These are phyloP conservation scores for Cicer judaicum DNA, from an alignment of 306 rosid species.

Conservation along the genomic window DNA sequence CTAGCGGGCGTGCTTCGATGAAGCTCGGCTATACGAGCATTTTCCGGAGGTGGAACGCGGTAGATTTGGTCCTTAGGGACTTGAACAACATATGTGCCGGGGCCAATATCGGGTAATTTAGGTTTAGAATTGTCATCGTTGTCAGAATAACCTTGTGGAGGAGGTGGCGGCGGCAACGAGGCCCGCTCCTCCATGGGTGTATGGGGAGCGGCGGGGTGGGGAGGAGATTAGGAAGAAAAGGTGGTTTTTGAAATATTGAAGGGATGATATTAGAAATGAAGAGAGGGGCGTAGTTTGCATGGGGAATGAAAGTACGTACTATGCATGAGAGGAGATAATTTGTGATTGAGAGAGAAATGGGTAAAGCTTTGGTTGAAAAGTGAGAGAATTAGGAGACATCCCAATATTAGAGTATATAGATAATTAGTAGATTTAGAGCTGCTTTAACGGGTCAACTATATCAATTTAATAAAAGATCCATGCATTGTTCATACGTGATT, in stretches of 20 bases:
- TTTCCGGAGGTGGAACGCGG: constrained; percentile 60
- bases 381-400: neutral
- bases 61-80: constrained; percentile 78
- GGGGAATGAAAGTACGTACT: constrained; percentile 29
- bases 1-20: neutral
- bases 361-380: constrained; percentile 19
- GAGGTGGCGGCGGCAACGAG: neutral
- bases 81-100: constrained; percentile 62
- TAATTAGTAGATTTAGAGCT: constrained; percentile 1
- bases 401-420: constrained; percentile 32
- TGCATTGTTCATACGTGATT: neutral
- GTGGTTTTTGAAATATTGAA: constrained; percentile 15
- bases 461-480: neutral
- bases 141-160: neutral
- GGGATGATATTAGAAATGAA: constrained; percentile 26
- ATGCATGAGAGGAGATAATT: constrained; percentile 30
- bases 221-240: constrained; percentile 21
- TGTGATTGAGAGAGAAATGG: constrained; percentile 41
- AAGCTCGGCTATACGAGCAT: constrained; percentile 51
- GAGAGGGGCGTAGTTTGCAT: constrained; percentile 35
- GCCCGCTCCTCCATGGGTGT: constrained; percentile 79
- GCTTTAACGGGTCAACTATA: constrained; percentile 44
- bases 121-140: neutral
- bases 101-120: neutral
- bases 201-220: constrained; percentile 59